A percentile compares a stretch with the other conserved stretches of the same genome.
Evolutionary conservation across 768 basidiomycete genomes (phyloP).

Genomic region (Pulveroboletus sp.): DNA sequence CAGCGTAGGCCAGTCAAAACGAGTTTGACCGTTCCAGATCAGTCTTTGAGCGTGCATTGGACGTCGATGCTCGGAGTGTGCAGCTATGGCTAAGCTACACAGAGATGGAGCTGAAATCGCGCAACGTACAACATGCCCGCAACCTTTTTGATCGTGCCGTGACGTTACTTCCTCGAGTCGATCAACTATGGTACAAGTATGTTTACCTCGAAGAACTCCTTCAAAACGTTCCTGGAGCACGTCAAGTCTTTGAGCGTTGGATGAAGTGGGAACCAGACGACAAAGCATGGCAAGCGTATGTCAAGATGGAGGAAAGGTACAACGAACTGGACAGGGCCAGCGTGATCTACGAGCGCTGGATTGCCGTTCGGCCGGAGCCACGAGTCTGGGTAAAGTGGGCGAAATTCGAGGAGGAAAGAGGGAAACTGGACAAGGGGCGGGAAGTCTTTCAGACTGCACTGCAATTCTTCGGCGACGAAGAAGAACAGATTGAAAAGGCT

Average conservation of each 20-base stretch:
- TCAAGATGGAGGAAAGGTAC: conserved; percentile 96
- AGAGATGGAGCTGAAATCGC: conserved; percentile 97
- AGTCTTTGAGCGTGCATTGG: conserved; percentile 93
- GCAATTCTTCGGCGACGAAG: conserved; percentile 87
- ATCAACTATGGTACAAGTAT: conserved; percentile 99
- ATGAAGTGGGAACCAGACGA: conserved; percentile 99
- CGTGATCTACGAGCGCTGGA: conserved; percentile 88
- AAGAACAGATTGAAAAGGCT: conserved; percentile 80
- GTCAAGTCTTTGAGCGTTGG: conserved; percentile 99
- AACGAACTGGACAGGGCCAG: conserved; percentile 89
- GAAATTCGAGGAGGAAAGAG: conserved; percentile 81
- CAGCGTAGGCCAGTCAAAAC: conserved; percentile 79
- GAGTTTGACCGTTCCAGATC: conserved; percentile 94
- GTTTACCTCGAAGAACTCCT: conserved; percentile 97
- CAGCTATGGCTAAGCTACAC: conserved; percentile 94
- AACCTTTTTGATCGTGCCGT: conserved; percentile 98
- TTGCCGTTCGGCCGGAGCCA: conserved; percentile 71
- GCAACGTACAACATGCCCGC: conserved; percentile 94
- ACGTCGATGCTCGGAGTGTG: conserved; percentile 86
- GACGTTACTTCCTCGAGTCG: conserved; percentile 91
- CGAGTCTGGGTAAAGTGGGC: conserved; percentile 82
- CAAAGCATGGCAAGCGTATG: conserved; percentile 99
- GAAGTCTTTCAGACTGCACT: conserved; percentile 89
- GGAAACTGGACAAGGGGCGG: conserved; percentile 61
- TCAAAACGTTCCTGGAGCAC: conserved; percentile 91